Conservation (phyloP, 1,284 basidiomycete genomes). For the Ustilago hordei region DNA sequence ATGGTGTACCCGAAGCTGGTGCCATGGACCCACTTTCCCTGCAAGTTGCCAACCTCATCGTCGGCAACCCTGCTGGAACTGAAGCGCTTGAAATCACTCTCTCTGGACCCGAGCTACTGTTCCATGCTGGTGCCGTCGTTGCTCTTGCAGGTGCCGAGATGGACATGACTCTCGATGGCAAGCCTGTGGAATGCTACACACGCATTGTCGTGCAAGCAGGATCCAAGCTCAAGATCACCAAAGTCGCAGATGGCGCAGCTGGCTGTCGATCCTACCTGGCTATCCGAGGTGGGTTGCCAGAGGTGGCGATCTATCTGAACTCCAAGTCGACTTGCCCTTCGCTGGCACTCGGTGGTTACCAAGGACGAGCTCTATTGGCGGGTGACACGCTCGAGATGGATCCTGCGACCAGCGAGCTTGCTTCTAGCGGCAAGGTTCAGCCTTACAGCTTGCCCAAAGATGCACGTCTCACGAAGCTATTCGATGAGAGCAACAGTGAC, state of each 20-base stretch:
- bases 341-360: slow-evolving; percentile 66
- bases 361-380: slow-evolving; percentile 73
- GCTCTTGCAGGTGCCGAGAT: slow-evolving; percentile 75
- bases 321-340: slow-evolving; percentile 70
- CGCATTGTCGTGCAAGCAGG: slow-evolving; percentile 73
- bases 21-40: slow-evolving; percentile 78
- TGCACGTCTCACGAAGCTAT: slow-evolving; percentile 11
- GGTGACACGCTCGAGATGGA: slow-evolving; percentile 60
- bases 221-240: slow-evolving; percentile 72
- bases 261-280: slow-evolving; percentile 76
- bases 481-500: slow-evolving; percentile 16
- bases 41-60: slow-evolving; percentile 75
- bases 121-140: slow-evolving; percentile 72
- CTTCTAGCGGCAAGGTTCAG: slow-evolving; percentile 12
- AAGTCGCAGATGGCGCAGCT: slow-evolving; percentile 34
- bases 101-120: slow-evolving; percentile 24
- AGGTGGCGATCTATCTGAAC: slow-evolving; percentile 74
- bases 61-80: slow-evolving; percentile 74
- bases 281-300: slow-evolving; percentile 76
- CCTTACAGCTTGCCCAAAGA: slow-evolving; percentile 4
- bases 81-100: slow-evolving; percentile 76
- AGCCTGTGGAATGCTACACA: slow-evolving; percentile 73
- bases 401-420: slow-evolving; percentile 6
- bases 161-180: slow-evolving; percentile 72
- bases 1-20: slow-evolving; percentile 78